Base-by-base conservation (phyloP, 306 rosid species). In the Corylus avellana region DNA sequence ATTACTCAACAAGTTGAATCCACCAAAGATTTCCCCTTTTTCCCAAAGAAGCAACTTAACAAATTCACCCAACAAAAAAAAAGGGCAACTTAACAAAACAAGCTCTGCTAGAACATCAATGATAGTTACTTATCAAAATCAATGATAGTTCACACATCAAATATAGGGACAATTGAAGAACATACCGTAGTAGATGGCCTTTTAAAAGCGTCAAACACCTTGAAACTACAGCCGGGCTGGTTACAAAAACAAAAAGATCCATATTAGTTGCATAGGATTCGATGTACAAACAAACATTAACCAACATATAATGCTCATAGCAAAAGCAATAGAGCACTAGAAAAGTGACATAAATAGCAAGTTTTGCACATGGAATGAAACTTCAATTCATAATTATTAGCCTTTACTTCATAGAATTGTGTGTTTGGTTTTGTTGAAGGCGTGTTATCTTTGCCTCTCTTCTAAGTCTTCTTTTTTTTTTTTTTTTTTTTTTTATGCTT, bases 221-320 rank as follows among this genome's bases (percentile, higher is more conserved):
- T 77, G 97, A 84, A 53, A 96, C 98, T 55, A 93, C 98, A 73
- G 99, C 99, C 66, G 99, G 99, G 83, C 98, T 96, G 98, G 81
- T 76, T 77, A 67, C 84, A 78, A 88, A 68, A 83, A 80, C 1
- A 73, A 88, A 68, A 83, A 85, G 77, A 70, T 54, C 18, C 76
- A 74, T 76, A 77, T 90, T 56, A 89, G 85, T 81, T 73, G 67
- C 42, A 8, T 51, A 57, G 69, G 55, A 73, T 61, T 74, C 71
- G 25, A 76, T 37, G 17, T 27, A 22, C 44, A 59, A 80, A 50
- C 13, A 76, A 46, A 46, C 53, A 62, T 58, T 51, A 5, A 62
- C 73, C 69, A 49, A 57, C 12, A 66, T 57, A 74, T 17, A 49
- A 69, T 79, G 69, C 77, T 72, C 57, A 69, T 81, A 77, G 67